Conservation (phyloP, 192 early-diverging fungal species). For the Backusella australiensis region DNA sequence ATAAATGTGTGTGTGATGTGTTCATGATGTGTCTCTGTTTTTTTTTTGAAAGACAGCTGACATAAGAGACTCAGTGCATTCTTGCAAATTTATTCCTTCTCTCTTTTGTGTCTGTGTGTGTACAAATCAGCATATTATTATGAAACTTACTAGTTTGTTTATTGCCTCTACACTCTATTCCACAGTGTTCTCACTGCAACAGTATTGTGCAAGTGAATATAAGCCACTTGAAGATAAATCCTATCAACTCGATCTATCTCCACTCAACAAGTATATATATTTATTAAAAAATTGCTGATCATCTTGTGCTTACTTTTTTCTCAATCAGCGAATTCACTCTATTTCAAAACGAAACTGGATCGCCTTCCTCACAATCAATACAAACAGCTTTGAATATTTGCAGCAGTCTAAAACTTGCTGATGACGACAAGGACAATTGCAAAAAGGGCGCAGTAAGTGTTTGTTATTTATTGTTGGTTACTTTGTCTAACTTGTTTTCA, state of each 20-base stretch:
- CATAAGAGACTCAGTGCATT: neutral
- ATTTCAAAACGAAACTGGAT: neutral
- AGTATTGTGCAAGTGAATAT: slow-evolving; percentile 24
- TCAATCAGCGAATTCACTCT: slow-evolving; percentile 11
- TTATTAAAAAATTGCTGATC: neutral
- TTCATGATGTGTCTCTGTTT: neutral
- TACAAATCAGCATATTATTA: neutral
- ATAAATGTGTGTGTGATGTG: neutral
- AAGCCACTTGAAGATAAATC: slow-evolving; percentile 9
- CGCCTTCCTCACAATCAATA: slow-evolving; percentile 4
- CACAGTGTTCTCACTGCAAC: slow-evolving; percentile 2
- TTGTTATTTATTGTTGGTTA: neutral
- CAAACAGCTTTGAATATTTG: slow-evolving; percentile 25
- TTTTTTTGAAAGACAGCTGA: slow-evolving; percentile 2
- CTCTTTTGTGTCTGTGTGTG: neutral
- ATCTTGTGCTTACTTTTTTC: too few relatives aligned
- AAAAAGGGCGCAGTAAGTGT: slow-evolving; percentile 24
- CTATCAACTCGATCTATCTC: slow-evolving; percentile 24
- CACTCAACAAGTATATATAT: slow-evolving; percentile 24
- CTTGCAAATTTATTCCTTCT: neutral
- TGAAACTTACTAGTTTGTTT: neutral
- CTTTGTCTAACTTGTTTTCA: neutral
- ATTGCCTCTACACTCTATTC: neutral
- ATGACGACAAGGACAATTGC: slow-evolving; percentile 18
- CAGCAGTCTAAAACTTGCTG: slow-evolving; percentile 8